phyloP scores from a whole-genome alignment of 2,329 filamentous ascomycete species.

The Fusarium gaditjirri region DNA sequence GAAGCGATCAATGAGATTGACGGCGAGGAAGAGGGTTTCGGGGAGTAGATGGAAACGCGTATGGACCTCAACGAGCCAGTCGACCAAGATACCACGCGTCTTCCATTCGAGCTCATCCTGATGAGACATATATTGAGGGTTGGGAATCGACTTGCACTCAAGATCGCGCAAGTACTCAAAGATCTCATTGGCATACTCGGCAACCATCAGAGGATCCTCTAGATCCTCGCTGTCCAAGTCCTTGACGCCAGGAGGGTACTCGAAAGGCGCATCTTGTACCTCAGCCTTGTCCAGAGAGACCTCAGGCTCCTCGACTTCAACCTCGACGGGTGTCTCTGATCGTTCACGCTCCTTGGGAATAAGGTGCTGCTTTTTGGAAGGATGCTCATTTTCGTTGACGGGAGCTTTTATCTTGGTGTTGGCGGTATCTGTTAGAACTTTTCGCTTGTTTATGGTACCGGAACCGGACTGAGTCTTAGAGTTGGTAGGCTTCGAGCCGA shows the following conservation, averaged over 20 bases:
- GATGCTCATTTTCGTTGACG: constrained; percentile 74
- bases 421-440: constrained; percentile 61
- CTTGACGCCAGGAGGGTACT: constrained; percentile 53
- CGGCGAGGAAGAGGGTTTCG: constrained; percentile 94
- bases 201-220: constrained; percentile 96
- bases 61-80: constrained; percentile 99
- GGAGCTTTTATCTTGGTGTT: constrained; percentile 67
- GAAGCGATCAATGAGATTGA: constrained; percentile 99
- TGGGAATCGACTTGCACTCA: constrained; percentile 81
- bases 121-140: constrained; percentile 93
- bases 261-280: constrained; percentile 13
- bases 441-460: constrained; percentile 79
- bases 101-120: constrained; percentile 98
- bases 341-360: constrained; percentile 23
- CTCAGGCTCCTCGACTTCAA: constrained; percentile 17
- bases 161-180: constrained; percentile 94
- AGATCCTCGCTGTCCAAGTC: constrained; percentile 87
- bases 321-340: constrained; percentile 54
- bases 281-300: constrained; percentile 26
- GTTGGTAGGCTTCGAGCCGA: constrained; percentile 75
- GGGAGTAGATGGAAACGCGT: constrained; percentile 95
- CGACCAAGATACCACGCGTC: constrained; percentile 95
- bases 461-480: constrained; percentile 78
- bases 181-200: constrained; percentile 96
- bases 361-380: constrained; percentile 70